Percentiles rank a stretch among this genome's conserved stretches.
Conservation (phyloP, 768 basidiomycete genomes). For the Suillus occidentalis region DNA sequence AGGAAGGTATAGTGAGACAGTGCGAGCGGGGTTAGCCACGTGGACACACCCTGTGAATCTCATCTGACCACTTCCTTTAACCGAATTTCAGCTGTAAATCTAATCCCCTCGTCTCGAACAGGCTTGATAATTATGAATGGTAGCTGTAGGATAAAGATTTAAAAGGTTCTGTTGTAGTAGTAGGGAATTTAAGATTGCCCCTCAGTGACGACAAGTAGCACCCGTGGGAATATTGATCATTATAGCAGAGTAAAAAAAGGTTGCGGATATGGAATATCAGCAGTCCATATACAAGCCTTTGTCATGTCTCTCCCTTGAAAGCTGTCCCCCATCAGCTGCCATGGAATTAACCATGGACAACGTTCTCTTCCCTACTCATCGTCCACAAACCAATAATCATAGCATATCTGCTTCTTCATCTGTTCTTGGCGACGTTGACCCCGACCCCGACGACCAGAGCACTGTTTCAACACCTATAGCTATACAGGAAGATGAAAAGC, state of each 20-base stretch:
- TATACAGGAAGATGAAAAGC: conserved; percentile 26
- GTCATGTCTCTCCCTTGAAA: conserved; percentile 37
- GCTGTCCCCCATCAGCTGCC: conserved; percentile 29
- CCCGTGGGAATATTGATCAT: conserved; percentile 30
- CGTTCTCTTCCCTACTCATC: conserved; percentile 16
- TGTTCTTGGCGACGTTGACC: background rate
- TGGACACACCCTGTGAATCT: conserved; percentile 3
- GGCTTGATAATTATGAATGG: background rate
- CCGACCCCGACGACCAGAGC: background rate
- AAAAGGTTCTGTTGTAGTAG: background rate
- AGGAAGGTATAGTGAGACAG: background rate
- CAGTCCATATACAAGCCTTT: conserved; percentile 41
- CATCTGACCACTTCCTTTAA: background rate
- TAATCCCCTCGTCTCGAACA: background rate
- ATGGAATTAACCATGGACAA: conserved; percentile 28
- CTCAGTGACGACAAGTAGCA: conserved; percentile 17
- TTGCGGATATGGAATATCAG: conserved; percentile 41
- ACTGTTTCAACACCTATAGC: conserved; percentile 4
- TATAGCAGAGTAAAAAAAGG: conserved; percentile 34
- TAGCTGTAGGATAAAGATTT: background rate
- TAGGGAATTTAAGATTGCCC: background rate
- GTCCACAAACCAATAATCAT: conserved; percentile 13
- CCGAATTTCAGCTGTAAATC: background rate
- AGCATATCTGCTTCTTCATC: conserved; percentile 15
- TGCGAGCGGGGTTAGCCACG: conserved; percentile 8